Evolutionary conservation across 805 yeast genomes (phyloP).

Genomic region (Lipomyces kockii): DNA sequence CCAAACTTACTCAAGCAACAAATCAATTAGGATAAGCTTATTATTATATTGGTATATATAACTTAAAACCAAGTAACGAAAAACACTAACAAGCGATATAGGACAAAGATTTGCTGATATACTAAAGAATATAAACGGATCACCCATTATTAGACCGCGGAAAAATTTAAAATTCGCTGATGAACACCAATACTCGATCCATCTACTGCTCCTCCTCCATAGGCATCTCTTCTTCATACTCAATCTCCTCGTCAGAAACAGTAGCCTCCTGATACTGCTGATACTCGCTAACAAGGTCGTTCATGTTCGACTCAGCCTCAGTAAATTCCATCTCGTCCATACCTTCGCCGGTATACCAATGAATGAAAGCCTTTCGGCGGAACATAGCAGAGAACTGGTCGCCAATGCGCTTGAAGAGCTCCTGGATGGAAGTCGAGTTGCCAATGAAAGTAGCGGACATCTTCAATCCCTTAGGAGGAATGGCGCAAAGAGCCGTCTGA

Average conservation of each 20-base stretch:
- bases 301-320: slow-evolving; percentile 92
- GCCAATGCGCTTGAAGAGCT: slow-evolving; percentile 86
- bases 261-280: slow-evolving; percentile 93
- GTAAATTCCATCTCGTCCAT: slow-evolving; percentile 95
- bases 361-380: slow-evolving; percentile 91
- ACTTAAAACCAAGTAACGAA: neutral
- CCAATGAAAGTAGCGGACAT: slow-evolving; percentile 94
- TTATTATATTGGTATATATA: neutral
- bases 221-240: slow-evolving; percentile 51
- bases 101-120: neutral
- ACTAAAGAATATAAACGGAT: neutral
- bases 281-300: slow-evolving; percentile 86
- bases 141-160: neutral
- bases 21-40: neutral
- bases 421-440: slow-evolving; percentile 92
- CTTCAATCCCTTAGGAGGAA: slow-evolving; percentile 83
- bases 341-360: slow-evolving; percentile 95
- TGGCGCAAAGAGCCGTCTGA: slow-evolving; percentile 92
- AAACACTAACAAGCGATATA: neutral
- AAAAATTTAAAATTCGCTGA: neutral
- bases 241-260: slow-evolving; percentile 76
- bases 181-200: neutral
- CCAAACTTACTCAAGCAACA: neutral
- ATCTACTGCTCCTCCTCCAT: slow-evolving; percentile 35
- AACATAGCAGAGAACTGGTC: slow-evolving; percentile 93